Evolutionary conservation across 169 alveolate genomes (phyloP).

Genomic region (Cryptosporidium felis): DNA sequence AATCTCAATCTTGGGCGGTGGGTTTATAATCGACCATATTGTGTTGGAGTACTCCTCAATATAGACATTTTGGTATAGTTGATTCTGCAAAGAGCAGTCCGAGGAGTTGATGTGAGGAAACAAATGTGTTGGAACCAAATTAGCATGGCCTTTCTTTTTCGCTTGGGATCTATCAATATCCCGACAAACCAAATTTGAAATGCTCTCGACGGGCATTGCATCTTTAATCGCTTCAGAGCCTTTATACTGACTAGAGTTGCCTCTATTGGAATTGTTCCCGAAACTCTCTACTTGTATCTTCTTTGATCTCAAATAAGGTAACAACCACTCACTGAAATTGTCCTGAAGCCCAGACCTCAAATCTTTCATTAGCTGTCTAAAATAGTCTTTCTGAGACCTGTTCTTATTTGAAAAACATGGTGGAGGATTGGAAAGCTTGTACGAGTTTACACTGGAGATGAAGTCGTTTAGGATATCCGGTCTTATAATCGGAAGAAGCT

Average conservation of each 20-base stretch:
- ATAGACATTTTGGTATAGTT: constrained; percentile 42
- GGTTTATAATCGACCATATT: constrained; percentile 15
- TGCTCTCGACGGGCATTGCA: constrained; percentile 15
- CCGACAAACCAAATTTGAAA: constrained; percentile 39
- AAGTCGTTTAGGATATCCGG: constrained; percentile 29
- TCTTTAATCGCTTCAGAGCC: constrained; percentile 28
- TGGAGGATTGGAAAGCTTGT: constrained; percentile 37
- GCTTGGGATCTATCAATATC: constrained; percentile 62
- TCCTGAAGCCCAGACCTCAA: constrained; percentile 48
- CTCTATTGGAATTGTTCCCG: neutral
- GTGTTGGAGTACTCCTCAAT: constrained; percentile 38
- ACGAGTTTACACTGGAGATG: constrained; percentile 16
- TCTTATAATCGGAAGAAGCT: constrained; percentile 38
- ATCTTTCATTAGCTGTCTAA: constrained; percentile 8
- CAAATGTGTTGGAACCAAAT: constrained; percentile 53
- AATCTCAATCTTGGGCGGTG: constrained; percentile 47
- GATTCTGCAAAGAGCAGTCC: constrained; percentile 49
- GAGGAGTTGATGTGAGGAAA: constrained; percentile 59
- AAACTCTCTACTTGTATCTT: constrained; percentile 30
- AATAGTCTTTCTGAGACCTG: constrained; percentile 3
- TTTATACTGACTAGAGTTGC: neutral
- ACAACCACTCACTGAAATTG: constrained; percentile 54
- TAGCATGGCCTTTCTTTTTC: constrained; percentile 52
- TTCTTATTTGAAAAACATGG: constrained; percentile 4
- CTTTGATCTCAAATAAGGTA: constrained; percentile 32